phyloP scores from a whole-genome alignment of 345 rosid species.

The Nephelium lappaceum region DNA sequence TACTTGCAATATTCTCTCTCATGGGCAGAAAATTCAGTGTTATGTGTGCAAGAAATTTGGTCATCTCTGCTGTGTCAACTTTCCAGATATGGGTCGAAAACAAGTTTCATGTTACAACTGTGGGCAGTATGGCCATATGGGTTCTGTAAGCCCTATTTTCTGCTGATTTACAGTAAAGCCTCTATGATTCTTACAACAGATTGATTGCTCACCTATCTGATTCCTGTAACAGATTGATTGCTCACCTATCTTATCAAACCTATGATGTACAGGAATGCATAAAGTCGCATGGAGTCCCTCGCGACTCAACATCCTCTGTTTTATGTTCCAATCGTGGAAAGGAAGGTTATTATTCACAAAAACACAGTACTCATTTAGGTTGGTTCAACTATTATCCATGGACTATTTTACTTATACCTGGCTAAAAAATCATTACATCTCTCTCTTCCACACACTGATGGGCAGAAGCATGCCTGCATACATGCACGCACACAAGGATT shows the following conservation, averaged over 20 bases:
- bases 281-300: background rate
- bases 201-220: background rate
- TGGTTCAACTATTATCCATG: background rate
- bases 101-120: constrained; percentile 38
- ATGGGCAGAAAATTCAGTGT: constrained; percentile 35
- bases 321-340: constrained; percentile 26
- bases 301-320: background rate
- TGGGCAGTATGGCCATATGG: constrained; percentile 34
- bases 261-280: constrained; percentile 23
- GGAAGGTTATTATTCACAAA: constrained; percentile 31
- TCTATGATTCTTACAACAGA: background rate
- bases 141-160: constrained; percentile 33
- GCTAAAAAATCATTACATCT: too few species aligned
- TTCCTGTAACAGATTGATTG: background rate
- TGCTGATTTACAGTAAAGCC: background rate
- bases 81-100: background rate
- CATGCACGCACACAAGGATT: background rate
- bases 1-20: background rate
- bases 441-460: too few species aligned
- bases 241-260: constrained; percentile 10
- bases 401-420: background rate
- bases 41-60: constrained; percentile 40
- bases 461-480: background rate
- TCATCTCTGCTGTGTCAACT: constrained; percentile 36
- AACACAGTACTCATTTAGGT: constrained; percentile 24